These are phyloP conservation scores for Agrocybe pediades DNA, from an alignment of 768 basidiomycete species.

Conservation along the genomic window DNA sequence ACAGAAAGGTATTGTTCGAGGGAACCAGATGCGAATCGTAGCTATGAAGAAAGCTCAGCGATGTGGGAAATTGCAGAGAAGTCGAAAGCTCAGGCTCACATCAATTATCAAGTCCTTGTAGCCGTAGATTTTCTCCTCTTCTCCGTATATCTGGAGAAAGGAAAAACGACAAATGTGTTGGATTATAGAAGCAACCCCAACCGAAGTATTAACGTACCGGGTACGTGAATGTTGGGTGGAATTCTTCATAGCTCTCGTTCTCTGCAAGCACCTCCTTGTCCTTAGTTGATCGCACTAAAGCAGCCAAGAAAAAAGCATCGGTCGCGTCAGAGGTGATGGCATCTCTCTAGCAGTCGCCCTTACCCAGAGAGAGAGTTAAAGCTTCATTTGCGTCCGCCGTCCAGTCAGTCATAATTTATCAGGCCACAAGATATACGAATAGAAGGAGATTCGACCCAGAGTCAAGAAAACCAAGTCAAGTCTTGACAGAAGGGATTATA, in stretches of 20 bases:
- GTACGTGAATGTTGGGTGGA: conserved; percentile 92
- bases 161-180: not conserved
- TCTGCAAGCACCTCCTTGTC: conserved; percentile 61
- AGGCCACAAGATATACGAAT: not conserved
- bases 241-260: conserved; percentile 63
- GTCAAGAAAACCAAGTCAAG: too few relatives aligned
- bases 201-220: conserved; percentile 57
- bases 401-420: conserved; percentile 59
- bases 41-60: conserved; percentile 39
- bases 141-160: conserved; percentile 78
- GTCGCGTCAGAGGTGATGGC: not conserved
- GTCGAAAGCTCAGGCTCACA: conserved; percentile 44
- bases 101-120: conserved; percentile 85
- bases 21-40: conserved; percentile 87
- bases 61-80: not conserved
- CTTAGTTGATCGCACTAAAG: conserved; percentile 65
- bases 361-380: conserved; percentile 75
- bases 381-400: conserved; percentile 80
- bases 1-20: conserved; percentile 76
- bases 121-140: conserved; percentile 95
- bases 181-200: not conserved
- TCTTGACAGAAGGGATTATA: not conserved
- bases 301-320: not conserved
- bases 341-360: too few relatives aligned
- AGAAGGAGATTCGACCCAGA: too few relatives aligned